These are phyloP conservation scores for Pythium apleroticum DNA, from an alignment of 352 stramenopile genomes.

Conservation along the genomic window DNA sequence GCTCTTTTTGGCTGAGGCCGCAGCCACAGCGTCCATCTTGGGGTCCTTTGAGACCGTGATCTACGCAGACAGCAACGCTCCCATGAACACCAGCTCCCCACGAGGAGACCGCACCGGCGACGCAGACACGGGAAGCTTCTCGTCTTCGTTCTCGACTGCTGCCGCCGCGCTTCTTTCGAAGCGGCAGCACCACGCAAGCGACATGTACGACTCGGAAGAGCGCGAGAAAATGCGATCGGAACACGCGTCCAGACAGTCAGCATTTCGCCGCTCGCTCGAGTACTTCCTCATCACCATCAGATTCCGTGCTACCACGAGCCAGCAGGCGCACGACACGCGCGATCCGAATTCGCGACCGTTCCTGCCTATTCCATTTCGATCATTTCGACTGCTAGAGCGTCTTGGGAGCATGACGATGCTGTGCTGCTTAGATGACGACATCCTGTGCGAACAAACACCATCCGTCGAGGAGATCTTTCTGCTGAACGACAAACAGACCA, in stretches of 20 bases:
- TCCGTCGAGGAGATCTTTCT: constrained; percentile 86
- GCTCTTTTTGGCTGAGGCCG: constrained; percentile 74
- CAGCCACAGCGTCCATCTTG: constrained; percentile 70
- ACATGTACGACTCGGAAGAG: constrained; percentile 84
- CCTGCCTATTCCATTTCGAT: constrained; percentile 66
- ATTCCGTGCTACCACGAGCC: constrained; percentile 60
- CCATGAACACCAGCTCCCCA: constrained; percentile 1
- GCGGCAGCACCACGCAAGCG: constrained; percentile 32
- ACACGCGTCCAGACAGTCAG: constrained; percentile 62
- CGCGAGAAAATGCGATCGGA: constrained; percentile 76
- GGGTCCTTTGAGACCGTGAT: constrained; percentile 73
- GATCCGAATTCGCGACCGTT: constrained; percentile 24
- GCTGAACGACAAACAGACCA: constrained; percentile 68
- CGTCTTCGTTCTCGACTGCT: neutral
- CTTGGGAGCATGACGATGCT: constrained; percentile 86
- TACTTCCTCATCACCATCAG: constrained; percentile 73
- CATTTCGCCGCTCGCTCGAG: constrained; percentile 62
- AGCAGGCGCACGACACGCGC: constrained; percentile 45
- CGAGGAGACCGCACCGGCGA: neutral
- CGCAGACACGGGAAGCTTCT: neutral
- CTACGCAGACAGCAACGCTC: neutral
- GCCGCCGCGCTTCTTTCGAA: constrained; percentile 8
- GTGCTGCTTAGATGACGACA: constrained; percentile 87
- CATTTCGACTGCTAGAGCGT: constrained; percentile 76
- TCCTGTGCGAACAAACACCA: constrained; percentile 78